phyloP scores from a whole-genome alignment of 495 filamentous ascomycete species.

The Aspergillus bertholletiae region DNA sequence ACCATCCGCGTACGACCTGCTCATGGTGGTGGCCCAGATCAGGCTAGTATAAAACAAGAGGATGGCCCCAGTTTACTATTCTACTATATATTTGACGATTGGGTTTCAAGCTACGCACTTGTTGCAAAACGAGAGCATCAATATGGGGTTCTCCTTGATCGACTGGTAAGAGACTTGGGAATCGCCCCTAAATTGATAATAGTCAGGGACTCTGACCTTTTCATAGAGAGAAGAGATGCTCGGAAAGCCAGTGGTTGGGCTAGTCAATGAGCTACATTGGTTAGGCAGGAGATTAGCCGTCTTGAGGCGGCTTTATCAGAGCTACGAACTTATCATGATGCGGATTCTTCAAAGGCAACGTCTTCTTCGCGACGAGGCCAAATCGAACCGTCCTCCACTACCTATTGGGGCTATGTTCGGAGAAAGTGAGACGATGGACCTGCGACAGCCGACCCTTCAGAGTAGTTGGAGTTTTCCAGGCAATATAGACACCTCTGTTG shows the following conservation, averaged over 20 bases:
- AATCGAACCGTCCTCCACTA: conserved; percentile 18
- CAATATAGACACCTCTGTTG: conserved; percentile 37
- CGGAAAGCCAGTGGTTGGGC: conserved; percentile 50
- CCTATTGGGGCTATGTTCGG: conserved; percentile 22
- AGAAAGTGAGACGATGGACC: conserved; percentile 29
- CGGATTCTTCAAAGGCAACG: conserved; percentile 60
- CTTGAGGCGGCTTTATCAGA: conserved; percentile 72
- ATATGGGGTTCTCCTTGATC: conserved; percentile 54
- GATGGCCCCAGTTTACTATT: conserved; percentile 74
- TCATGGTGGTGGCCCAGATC: conserved; percentile 25
- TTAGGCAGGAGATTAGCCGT: conserved; percentile 64
- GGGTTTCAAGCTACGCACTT: conserved; percentile 64
- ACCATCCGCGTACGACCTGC: conserved; percentile 50
- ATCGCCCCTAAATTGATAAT: background rate
- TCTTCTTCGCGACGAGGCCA: conserved; percentile 35
- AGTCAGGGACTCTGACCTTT: background rate
- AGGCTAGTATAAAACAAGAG: conserved; percentile 42
- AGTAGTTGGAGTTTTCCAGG: conserved; percentile 19
- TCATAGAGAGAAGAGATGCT: conserved; percentile 53
- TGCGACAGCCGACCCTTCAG: conserved; percentile 24
- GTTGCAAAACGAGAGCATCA: conserved; percentile 58
- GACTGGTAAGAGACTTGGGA: conserved; percentile 46
- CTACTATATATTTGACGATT: conserved; percentile 88
- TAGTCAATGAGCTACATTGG: conserved; percentile 70
- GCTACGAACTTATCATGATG: conserved; percentile 73